Conservation (phyloP, 2,329 filamentous ascomycete species). For the Cytospora paraplurivora region DNA sequence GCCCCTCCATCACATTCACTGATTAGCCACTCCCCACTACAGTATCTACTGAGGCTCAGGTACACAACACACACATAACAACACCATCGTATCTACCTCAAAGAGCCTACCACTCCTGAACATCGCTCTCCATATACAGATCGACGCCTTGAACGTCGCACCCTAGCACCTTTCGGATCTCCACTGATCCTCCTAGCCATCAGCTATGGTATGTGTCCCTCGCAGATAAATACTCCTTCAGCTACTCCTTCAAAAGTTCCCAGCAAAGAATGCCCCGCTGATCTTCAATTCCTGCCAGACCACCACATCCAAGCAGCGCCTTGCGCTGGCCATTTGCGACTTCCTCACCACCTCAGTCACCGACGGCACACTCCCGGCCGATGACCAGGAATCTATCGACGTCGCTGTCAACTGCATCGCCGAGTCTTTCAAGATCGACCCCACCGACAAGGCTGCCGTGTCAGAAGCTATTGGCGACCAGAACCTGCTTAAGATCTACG, state of each 20-base stretch:
- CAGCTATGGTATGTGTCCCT: constrained; percentile 21
- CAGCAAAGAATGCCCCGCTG: constrained; percentile 15
- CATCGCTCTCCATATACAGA: not conserved
- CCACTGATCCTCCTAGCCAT: not conserved
- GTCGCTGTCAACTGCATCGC: constrained; percentile 92
- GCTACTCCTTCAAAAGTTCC: too few species aligned
- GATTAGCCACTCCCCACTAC: not conserved
- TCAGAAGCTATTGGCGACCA: constrained; percentile 80
- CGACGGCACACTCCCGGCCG: constrained; percentile 84
- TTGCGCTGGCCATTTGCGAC: constrained; percentile 95
- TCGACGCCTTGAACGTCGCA: not conserved
- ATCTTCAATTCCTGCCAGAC: constrained; percentile 36
- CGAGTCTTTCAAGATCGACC: constrained; percentile 93
- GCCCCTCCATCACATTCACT: constrained; percentile 3
- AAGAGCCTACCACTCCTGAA: not conserved
- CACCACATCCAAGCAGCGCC: constrained; percentile 70
- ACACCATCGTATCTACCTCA: not conserved
- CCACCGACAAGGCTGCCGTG: constrained; percentile 72
- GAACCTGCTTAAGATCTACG: constrained; percentile 88
- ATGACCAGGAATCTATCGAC: constrained; percentile 92
- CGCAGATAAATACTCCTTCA: not conserved
- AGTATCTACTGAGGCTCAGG: not conserved
- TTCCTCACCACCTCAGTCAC: constrained; percentile 83
- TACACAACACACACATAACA: not conserved
- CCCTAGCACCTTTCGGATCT: not conserved